phyloP scores from a whole-genome alignment of 306 rosid species.

The Sicyos edulis region DNA sequence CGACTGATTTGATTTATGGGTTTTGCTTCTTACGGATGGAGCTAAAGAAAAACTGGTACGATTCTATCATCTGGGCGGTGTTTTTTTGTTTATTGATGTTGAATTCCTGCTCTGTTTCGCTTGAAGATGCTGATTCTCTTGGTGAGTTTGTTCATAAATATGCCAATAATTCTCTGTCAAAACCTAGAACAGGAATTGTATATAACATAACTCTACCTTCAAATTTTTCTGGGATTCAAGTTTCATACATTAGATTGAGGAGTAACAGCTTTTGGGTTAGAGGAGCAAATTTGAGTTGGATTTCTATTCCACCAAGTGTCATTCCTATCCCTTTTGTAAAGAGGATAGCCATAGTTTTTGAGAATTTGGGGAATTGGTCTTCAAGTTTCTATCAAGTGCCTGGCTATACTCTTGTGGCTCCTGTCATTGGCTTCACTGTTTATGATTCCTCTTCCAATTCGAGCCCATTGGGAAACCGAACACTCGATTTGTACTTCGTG shows the following conservation, averaged over 20 bases:
- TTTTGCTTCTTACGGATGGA: slow-evolving; percentile 31
- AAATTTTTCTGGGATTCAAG: slow-evolving; percentile 60
- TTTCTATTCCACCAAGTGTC: slow-evolving; percentile 50
- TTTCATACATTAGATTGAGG: slow-evolving; percentile 44
- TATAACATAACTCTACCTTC: slow-evolving; percentile 57
- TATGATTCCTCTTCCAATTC: slow-evolving; percentile 47
- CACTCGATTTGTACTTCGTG: slow-evolving; percentile 29
- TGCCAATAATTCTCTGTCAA: slow-evolving; percentile 26
- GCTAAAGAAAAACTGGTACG: slow-evolving; percentile 36
- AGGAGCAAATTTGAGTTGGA: slow-evolving; percentile 45
- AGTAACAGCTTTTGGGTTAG: slow-evolving; percentile 39
- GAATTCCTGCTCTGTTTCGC: slow-evolving; percentile 25
- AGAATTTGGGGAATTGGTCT: slow-evolving; percentile 78
- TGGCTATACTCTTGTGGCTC: slow-evolving; percentile 56
- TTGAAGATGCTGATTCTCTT: slow-evolving; percentile 36
- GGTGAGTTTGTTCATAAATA: slow-evolving; percentile 35
- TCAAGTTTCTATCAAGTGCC: slow-evolving; percentile 51
- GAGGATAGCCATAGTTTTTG: slow-evolving; percentile 55
- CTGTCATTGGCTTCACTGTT: slow-evolving; percentile 57
- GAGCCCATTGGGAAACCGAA: slow-evolving; percentile 20
- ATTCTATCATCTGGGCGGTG: slow-evolving; percentile 25
- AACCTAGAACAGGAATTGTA: slow-evolving; percentile 44
- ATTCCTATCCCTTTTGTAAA: slow-evolving; percentile 33
- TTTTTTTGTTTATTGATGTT: slow-evolving; percentile 27
- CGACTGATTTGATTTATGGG: slow-evolving; percentile 13